These are phyloP conservation scores for Scutellaria baicalensis DNA, from an alignment of 257 asterid genomes.

Conservation along the genomic window DNA sequence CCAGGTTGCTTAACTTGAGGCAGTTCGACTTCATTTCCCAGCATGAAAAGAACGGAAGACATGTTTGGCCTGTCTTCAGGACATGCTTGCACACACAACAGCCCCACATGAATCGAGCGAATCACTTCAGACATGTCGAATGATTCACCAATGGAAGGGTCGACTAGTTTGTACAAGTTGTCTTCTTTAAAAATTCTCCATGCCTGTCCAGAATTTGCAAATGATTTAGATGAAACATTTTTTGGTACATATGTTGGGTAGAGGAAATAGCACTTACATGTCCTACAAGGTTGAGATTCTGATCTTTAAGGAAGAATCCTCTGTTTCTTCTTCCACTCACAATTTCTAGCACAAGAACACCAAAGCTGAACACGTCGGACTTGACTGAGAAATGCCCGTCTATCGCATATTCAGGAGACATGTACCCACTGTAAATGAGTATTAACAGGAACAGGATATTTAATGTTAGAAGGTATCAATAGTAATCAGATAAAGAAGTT, in stretches of 20 bases:
- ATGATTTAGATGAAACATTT: not conserved
- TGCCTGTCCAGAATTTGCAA: not conserved
- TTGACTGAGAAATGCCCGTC: not conserved
- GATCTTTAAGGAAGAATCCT: not conserved
- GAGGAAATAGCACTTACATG: not conserved
- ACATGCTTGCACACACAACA: not conserved
- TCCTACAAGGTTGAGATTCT: not conserved
- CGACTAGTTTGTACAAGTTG: not conserved
- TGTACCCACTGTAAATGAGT: not conserved
- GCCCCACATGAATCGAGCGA: not conserved
- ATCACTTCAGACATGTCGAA: not conserved
- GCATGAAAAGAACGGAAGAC: not conserved
- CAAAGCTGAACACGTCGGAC: slow-evolving; percentile 4
- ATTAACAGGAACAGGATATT: not conserved
- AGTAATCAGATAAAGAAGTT: not conserved
- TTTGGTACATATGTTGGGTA: too few relatives aligned
- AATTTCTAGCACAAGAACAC: not conserved
- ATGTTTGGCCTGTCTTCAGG: not conserved
- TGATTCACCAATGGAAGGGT: not conserved
- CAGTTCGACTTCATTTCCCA: not conserved
- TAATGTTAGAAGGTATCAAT: not conserved
- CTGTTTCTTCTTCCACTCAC: slow-evolving; percentile 2
- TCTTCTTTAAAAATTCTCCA: not conserved
- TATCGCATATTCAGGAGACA: not conserved
- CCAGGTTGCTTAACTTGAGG: not conserved